Percentiles rank a stretch among this genome's conserved stretches.
These are phyloP conservation scores for Microbotryum intermedium DNA, from an alignment of 1,284 basidiomycete genomes.

Conservation along the genomic window DNA sequence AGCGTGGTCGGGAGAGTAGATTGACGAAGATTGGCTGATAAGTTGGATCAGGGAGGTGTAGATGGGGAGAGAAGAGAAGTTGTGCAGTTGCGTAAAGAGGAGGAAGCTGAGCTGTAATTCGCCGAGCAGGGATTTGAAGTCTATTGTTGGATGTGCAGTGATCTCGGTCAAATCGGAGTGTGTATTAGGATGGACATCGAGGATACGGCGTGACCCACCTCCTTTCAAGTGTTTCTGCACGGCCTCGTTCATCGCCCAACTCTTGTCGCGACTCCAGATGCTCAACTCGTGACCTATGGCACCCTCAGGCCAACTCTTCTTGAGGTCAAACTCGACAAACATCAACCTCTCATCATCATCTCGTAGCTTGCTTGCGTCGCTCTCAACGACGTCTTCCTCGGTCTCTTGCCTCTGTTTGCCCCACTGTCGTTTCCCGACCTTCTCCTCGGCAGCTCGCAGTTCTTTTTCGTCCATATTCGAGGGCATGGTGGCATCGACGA, in stretches of 20 bases:
- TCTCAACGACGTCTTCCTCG: not conserved
- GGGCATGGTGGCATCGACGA: conserved; percentile 32
- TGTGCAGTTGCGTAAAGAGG: conserved; percentile 41
- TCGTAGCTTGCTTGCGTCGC: too few relatives aligned
- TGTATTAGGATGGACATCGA: not conserved
- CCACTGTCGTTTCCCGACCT: conserved; percentile 13
- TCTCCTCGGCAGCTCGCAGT: conserved; percentile 1
- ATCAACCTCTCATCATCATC: conserved; percentile 22
- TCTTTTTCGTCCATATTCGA: conserved; percentile 18
- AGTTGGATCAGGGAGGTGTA: conserved; percentile 42
- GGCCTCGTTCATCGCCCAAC: not conserved
- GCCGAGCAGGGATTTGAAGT: conserved; percentile 37
- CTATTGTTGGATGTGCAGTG: conserved; percentile 24
- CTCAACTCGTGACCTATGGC: conserved; percentile 42
- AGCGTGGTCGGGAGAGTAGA: conserved; percentile 3
- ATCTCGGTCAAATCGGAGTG: not conserved
- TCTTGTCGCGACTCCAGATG: conserved; percentile 41
- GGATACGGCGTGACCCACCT: conserved; percentile 21
- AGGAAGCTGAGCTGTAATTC: conserved; percentile 43
- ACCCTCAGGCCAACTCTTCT: conserved; percentile 41
- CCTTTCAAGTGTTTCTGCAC: not conserved
- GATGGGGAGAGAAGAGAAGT: conserved; percentile 39
- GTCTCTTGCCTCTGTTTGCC: conserved; percentile 22
- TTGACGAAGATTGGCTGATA: conserved; percentile 29
- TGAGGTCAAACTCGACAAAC: conserved; percentile 40